phyloP scores from a whole-genome alignment of 441 rosid species.

The Raphanus hybrid region DNA sequence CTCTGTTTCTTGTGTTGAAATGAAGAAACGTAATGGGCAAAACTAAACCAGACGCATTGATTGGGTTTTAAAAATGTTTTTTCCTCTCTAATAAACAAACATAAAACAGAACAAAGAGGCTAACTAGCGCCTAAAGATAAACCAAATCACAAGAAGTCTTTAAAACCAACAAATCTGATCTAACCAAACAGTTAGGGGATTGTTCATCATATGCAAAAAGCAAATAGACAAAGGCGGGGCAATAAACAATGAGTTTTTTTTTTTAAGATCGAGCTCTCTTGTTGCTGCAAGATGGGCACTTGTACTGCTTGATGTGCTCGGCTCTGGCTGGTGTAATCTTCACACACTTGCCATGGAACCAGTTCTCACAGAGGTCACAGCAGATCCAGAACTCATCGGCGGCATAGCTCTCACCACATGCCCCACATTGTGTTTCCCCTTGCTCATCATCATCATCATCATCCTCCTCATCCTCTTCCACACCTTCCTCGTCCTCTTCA shows the following conservation, averaged over 20 bases:
- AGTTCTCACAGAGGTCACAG: constrained; percentile 69
- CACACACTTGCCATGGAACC: constrained; percentile 78
- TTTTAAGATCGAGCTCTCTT: constrained; percentile 58
- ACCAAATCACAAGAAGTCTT: constrained; percentile 43
- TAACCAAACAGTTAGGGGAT: constrained; percentile 50
- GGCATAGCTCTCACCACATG: constrained; percentile 76
- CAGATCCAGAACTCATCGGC: constrained; percentile 75
- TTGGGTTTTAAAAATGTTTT: constrained; percentile 12
- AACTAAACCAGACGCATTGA: background rate
- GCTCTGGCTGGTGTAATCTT: constrained; percentile 77
- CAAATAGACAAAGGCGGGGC: constrained; percentile 33
- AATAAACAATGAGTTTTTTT: background rate
- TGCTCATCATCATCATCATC: constrained; percentile 64
- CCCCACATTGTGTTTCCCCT: constrained; percentile 73
- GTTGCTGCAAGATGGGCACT: constrained; percentile 76
- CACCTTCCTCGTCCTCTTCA: constrained; percentile 52
- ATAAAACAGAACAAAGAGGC: constrained; percentile 35
- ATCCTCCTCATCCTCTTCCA: constrained; percentile 59
- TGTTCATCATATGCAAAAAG: constrained; percentile 45
- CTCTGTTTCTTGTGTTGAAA: background rate
- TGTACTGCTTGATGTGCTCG: constrained; percentile 70
- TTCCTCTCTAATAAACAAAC: constrained; percentile 27
- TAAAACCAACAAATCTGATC: constrained; percentile 48
- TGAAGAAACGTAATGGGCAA: constrained; percentile 6
- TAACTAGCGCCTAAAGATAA: constrained; percentile 42